phyloP scores from a whole-genome alignment of 2,329 filamentous ascomycete species.

The Neonectria faginata region DNA sequence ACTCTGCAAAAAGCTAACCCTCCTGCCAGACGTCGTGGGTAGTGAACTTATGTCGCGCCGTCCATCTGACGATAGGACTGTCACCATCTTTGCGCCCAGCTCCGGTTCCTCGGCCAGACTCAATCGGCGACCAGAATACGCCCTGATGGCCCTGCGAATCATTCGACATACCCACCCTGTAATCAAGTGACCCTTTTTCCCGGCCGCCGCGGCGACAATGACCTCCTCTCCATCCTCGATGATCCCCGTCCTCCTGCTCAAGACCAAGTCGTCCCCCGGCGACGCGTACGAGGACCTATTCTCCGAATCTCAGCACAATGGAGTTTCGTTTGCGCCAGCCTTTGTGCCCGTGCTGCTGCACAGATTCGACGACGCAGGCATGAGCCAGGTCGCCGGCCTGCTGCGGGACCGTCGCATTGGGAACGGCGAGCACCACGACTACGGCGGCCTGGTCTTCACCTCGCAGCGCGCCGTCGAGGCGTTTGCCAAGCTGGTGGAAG shows the following conservation, averaged over 20 bases:
- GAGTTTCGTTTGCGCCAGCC: conserved; percentile 66
- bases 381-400: conserved; percentile 63
- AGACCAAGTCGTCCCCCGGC: conserved; percentile 78
- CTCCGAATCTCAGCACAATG: conserved; percentile 51
- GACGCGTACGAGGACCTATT: conserved; percentile 81
- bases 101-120: neutral
- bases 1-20: conserved; percentile 13
- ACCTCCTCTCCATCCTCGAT: conserved; percentile 1
- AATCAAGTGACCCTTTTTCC: conserved; percentile 7
- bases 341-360: conserved; percentile 86
- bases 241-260: conserved; percentile 75
- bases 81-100: conserved; percentile 1
- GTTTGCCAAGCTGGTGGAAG: conserved; percentile 72
- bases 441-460: conserved; percentile 86
- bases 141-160: conserved; percentile 1
- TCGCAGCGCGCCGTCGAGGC: conserved; percentile 87
- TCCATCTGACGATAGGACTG: conserved; percentile 3
- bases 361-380: conserved; percentile 69
- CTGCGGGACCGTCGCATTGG: conserved; percentile 61
- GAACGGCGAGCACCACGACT: conserved; percentile 54
- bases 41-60: conserved; percentile 7
- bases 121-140: neutral
- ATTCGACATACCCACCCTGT: conserved; percentile 29
- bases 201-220: conserved; percentile 25
- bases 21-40: neutral